These are phyloP conservation scores for Aphanocladium album DNA, from an alignment of 2,329 filamentous ascomycete genomes.

Conservation along the genomic window DNA sequence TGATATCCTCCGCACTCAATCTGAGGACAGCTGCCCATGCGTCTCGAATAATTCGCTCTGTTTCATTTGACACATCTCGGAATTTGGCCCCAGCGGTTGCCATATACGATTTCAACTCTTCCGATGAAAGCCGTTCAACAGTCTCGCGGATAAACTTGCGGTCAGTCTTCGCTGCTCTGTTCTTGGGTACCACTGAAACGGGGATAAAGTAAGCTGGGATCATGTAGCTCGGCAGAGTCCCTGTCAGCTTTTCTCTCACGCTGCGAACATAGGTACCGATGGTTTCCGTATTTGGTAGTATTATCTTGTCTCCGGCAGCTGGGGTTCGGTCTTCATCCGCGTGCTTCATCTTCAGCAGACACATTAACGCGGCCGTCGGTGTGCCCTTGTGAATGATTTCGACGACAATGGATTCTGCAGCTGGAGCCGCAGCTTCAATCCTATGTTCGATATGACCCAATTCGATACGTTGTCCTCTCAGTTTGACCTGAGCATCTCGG, in stretches of 20 bases:
- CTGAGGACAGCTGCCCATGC: not conserved
- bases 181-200: not conserved
- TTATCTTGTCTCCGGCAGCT: not conserved
- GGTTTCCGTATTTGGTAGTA: slow-evolving; percentile 16
- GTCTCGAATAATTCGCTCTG: not conserved
- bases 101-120: not conserved
- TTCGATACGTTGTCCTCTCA: slow-evolving; percentile 48
- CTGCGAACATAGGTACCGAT: slow-evolving; percentile 20
- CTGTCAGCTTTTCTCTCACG: not conserved
- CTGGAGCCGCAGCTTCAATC: not conserved
- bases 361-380: slow-evolving; percentile 36
- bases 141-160: not conserved
- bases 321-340: not conserved
- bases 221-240: not conserved
- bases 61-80: not conserved
- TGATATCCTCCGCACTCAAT: not conserved
- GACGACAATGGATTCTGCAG: not conserved
- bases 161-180: not conserved
- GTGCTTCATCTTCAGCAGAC: not conserved
- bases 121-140: not conserved
- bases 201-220: not conserved
- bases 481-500: slow-evolving; percentile 49
- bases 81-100: not conserved
- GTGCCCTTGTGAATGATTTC: slow-evolving; percentile 19
- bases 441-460: slow-evolving; percentile 19